These are phyloP conservation scores for Pichia scutulata DNA, from an alignment of 805 yeast genomes.

Conservation along the genomic window DNA sequence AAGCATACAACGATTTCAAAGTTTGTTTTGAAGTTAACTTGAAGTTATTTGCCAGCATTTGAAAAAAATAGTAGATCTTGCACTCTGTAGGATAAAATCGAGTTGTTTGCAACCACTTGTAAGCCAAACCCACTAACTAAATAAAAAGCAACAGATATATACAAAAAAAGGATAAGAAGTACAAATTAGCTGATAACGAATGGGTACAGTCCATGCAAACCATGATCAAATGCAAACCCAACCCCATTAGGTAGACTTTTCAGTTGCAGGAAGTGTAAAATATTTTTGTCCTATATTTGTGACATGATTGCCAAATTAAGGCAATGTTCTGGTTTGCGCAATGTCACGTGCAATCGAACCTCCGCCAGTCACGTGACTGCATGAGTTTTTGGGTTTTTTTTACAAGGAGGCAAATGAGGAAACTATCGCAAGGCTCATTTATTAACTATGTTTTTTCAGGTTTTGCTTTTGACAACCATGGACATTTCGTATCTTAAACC, in stretches of 20 bases:
- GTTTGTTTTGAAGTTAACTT: not conserved
- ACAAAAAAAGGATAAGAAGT: too few species aligned
- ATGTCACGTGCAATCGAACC: not conserved
- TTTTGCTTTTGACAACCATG: not conserved
- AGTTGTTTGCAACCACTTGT: not conserved
- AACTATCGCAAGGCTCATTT: not conserved
- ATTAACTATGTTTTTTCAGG: too few species aligned
- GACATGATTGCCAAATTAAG: not conserved
- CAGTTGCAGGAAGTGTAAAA: not conserved
- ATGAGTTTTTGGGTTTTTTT: not conserved
- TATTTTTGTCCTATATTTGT: not conserved
- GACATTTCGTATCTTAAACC: not conserved
- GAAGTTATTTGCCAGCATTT: not conserved
- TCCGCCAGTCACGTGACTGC: not conserved
- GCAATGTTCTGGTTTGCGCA: not conserved
- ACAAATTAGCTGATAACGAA: not conserved
- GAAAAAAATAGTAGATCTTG: not conserved
- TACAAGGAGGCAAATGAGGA: not conserved
- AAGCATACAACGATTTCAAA: not conserved
- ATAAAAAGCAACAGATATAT: too few species aligned
- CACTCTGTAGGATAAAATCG: not conserved
- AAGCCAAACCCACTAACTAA: not conserved
- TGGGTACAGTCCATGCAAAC: not conserved
- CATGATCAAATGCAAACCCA: not conserved
- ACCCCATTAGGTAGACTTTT: not conserved